Evolutionary conservation across 176 grass and related monocot genomes (phyloP).

Genomic region (Urochloa ruziziensis): DNA sequence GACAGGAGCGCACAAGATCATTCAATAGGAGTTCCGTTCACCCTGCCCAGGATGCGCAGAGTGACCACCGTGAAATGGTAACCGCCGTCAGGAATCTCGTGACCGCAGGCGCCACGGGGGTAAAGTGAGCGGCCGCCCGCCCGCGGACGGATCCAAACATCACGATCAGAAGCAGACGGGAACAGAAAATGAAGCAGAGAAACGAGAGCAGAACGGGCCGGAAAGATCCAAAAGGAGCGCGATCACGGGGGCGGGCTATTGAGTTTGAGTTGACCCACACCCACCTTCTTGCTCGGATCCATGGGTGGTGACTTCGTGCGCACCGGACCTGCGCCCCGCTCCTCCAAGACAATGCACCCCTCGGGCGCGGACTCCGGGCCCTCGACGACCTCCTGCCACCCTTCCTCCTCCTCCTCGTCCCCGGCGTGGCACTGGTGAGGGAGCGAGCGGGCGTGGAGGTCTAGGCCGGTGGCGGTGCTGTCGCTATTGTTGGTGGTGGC

Average conservation of each 20-base stretch:
- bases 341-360: slow-evolving; percentile 13
- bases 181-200: background rate
- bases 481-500: slow-evolving; percentile 14
- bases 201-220: background rate
- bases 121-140: background rate
- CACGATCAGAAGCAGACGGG: background rate
- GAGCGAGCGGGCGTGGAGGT: slow-evolving; percentile 25
- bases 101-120: background rate
- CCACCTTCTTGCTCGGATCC: slow-evolving; percentile 58
- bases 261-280: slow-evolving; percentile 13
- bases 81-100: background rate
- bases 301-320: slow-evolving; percentile 37
- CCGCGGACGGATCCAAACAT: background rate
- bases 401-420: background rate
- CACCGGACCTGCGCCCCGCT: background rate
- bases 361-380: slow-evolving; percentile 26
- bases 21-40: background rate
- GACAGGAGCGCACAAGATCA: background rate
- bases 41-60: background rate
- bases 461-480: background rate
- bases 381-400: slow-evolving; percentile 16
- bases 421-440: background rate
- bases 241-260: background rate
- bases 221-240: background rate
- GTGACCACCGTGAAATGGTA: background rate